Percentiles rank a stretch among this genome's conserved stretches.
Conservation (phyloP, 2,329 filamentous ascomycete genomes). For the Xylariomycetidae sp. region DNA sequence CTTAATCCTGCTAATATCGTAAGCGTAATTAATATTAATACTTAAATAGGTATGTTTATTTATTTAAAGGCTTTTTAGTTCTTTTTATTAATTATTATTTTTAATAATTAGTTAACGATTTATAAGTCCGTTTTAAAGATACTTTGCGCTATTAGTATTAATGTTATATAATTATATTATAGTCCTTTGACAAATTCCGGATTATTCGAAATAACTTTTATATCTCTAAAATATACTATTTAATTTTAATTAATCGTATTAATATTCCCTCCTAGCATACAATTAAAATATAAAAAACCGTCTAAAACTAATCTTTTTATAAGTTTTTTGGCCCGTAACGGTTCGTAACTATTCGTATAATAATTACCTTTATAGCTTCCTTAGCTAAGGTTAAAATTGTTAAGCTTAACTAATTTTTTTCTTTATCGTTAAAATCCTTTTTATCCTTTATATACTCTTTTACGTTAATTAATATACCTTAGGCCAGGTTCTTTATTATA, state of each 20-base stretch:
- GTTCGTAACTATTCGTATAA: background rate
- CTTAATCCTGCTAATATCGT: background rate
- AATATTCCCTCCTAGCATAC: background rate
- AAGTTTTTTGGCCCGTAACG: background rate
- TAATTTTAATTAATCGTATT: too few relatives aligned
- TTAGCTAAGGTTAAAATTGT: background rate
- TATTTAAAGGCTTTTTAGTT: background rate
- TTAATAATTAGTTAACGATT: background rate
- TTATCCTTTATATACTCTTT: too few relatives aligned
- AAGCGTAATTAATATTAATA: background rate
- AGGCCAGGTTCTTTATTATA: background rate
- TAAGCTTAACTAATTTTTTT: background rate
- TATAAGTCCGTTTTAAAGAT: background rate
- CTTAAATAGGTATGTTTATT: background rate
- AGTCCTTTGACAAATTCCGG: background rate
- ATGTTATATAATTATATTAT: background rate
- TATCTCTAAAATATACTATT: too few relatives aligned
- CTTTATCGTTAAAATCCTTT: background rate
- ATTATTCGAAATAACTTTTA: background rate
- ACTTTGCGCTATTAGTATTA: background rate
- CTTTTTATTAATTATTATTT: background rate
- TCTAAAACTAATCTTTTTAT: background rate
- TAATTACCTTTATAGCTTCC: background rate
- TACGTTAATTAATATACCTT: too few relatives aligned
- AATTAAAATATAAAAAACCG: background rate